A percentile compares a stretch with the other conserved stretches of the same genome.
These are phyloP conservation scores for Haematococcus sp. DNA, from an alignment of 139 green algal genomes.

Conservation along the genomic window DNA sequence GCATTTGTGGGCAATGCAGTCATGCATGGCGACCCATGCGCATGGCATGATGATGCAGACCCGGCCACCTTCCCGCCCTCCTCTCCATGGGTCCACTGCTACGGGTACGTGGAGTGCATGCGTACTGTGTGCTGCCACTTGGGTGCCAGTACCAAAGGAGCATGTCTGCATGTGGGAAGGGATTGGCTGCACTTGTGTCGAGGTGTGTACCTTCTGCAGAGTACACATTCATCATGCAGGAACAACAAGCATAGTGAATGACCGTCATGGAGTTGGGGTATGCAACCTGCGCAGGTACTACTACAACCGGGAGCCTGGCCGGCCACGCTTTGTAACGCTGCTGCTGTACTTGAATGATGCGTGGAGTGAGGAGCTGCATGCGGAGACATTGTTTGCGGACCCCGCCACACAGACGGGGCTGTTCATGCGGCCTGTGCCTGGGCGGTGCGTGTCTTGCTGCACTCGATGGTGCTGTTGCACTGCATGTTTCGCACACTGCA, in stretches of 20 bases:
- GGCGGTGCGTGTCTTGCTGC: constrained; percentile 19
- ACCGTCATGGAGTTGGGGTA: neutral
- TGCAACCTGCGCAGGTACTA: neutral
- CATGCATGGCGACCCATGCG: constrained; percentile 61
- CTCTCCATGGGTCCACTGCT: constrained; percentile 52
- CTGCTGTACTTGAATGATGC: constrained; percentile 75
- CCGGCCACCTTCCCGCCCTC: constrained; percentile 53
- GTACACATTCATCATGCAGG: too few relatives aligned
- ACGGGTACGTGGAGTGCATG: constrained; percentile 38
- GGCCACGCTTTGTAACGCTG: constrained; percentile 72
- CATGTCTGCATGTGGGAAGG: neutral
- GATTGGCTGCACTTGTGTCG: too few relatives aligned
- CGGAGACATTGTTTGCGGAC: constrained; percentile 81
- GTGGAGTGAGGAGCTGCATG: constrained; percentile 61
- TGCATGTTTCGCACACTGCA: too few relatives aligned
- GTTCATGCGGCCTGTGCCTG: constrained; percentile 58
- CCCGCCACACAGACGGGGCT: constrained; percentile 55
- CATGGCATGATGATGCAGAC: constrained; percentile 79
- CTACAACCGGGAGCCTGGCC: constrained; percentile 48
- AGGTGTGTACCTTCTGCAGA: too few relatives aligned
- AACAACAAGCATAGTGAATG: neutral
- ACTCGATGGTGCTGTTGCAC: too few relatives aligned
- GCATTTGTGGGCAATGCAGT: constrained; percentile 66
- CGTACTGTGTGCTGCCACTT: neutral
- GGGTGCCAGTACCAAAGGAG: neutral